A percentile compares a stretch with the other conserved stretches of the same genome.
These are phyloP conservation scores for Fomitopsis pinicola DNA, from an alignment of 1,284 basidiomycete species.

Conservation along the genomic window DNA sequence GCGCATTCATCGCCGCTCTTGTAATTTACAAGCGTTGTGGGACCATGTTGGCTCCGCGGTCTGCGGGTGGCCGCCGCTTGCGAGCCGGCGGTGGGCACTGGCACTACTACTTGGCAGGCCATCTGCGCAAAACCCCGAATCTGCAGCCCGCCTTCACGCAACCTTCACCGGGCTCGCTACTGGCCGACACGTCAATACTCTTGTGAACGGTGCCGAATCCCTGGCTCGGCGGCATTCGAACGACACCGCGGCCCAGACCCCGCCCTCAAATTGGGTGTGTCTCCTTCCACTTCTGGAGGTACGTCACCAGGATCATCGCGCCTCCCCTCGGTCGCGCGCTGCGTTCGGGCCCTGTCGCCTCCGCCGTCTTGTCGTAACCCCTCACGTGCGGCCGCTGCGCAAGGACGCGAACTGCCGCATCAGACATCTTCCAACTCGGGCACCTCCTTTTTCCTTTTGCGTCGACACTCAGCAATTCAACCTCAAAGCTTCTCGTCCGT, in stretches of 20 bases:
- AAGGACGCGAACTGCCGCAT: neutral
- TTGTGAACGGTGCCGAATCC: neutral
- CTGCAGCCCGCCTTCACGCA: neutral
- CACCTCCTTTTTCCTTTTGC: neutral
- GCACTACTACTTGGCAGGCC: neutral
- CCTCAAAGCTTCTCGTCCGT: neutral
- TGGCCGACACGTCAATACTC: neutral
- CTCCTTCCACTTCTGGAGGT: neutral
- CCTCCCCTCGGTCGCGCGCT: conserved; percentile 4
- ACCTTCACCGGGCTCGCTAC: neutral
- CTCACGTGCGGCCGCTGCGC: neutral
- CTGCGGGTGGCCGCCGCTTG: neutral
- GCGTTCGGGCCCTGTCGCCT: neutral
- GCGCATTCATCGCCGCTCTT: neutral
- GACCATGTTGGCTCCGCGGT: neutral
- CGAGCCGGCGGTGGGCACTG: neutral
- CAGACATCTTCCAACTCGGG: neutral
- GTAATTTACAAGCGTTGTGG: neutral
- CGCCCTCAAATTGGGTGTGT: neutral
- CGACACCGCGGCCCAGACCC: neutral
- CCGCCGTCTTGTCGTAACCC: neutral
- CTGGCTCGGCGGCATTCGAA: neutral
- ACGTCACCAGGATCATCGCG: conserved; percentile 4
- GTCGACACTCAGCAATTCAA: neutral
- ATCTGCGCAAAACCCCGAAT: neutral